phyloP scores from a whole-genome alignment of 306 rosid genomes.

The Alnus glutinosa region DNA sequence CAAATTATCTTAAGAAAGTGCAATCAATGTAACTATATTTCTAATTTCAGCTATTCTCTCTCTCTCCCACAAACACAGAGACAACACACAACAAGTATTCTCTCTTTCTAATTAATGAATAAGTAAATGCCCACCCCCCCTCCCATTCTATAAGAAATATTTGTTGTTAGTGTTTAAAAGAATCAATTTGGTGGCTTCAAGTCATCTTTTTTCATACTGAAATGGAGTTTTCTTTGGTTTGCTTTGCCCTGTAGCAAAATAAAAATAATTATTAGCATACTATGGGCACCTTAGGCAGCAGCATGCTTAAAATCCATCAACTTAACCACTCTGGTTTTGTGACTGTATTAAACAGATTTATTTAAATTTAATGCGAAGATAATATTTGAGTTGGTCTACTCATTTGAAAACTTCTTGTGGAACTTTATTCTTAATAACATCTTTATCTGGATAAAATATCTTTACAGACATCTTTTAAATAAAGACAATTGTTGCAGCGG shows the following conservation, averaged over 20 bases:
- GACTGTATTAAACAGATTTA: neutral
- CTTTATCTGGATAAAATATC: slow-evolving; percentile 1
- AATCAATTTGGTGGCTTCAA: neutral
- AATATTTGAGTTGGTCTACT: neutral
- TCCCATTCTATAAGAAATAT: neutral
- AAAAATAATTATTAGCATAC: neutral
- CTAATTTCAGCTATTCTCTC: neutral
- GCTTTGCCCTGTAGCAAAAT: neutral
- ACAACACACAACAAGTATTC: too few species aligned
- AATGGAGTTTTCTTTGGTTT: neutral
- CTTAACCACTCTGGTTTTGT: neutral
- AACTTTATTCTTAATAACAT: neutral
- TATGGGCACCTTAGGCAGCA: neutral
- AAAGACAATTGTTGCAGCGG: slow-evolving; percentile 43
- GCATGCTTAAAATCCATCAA: neutral
- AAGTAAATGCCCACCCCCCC: too few species aligned
- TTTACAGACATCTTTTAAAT: neutral
- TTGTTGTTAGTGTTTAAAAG: neutral
- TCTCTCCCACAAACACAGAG: neutral
- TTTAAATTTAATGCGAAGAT: neutral
- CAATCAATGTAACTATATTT: neutral
- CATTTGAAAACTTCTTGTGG: neutral
- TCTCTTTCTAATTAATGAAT: too few species aligned
- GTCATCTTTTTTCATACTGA: neutral
- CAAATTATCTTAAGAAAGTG: neutral